A percentile compares a stretch with the other conserved stretches of the same genome.
phyloP scores from a whole-genome alignment of 179 eudicot genomes.

The Silene coronaria region DNA sequence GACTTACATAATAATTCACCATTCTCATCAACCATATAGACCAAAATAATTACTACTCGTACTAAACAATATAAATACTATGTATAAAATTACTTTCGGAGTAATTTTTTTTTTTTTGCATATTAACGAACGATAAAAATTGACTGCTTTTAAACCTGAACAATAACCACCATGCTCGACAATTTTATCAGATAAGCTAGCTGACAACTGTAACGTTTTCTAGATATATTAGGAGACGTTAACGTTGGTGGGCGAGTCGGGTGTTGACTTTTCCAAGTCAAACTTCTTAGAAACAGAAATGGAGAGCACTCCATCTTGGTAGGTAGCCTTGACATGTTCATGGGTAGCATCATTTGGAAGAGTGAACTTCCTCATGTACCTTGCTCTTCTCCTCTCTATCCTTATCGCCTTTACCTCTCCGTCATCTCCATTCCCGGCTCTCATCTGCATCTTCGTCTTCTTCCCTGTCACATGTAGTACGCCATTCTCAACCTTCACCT shows the following conservation, averaged over 20 bases:
- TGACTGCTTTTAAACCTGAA: too few relatives aligned
- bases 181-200: neutral
- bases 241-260: conserved; percentile 3
- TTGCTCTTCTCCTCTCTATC: conserved; percentile 37
- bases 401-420: conserved; percentile 32
- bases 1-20: neutral
- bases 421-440: neutral
- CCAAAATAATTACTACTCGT: neutral
- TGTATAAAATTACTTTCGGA: too few relatives aligned
- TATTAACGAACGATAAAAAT: too few relatives aligned
- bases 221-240: conserved; percentile 10
- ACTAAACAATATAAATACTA: too few relatives aligned
- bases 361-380: conserved; percentile 44
- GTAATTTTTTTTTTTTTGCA: too few relatives aligned
- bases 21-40: neutral
- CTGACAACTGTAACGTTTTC: neutral
- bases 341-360: conserved; percentile 27
- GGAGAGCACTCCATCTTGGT: conserved; percentile 43
- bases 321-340: conserved; percentile 35
- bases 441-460: conserved; percentile 28
- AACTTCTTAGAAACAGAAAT: conserved; percentile 31
- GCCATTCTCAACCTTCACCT: conserved; percentile 42
- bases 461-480: conserved; percentile 37
- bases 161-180: too few relatives aligned
- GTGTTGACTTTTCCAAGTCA: conserved; percentile 2